A percentile compares a stretch with the other conserved stretches of the same genome.
These are phyloP conservation scores for Sanghuangporus baumii DNA, from an alignment of 1,284 basidiomycete species.

Conservation along the genomic window DNA sequence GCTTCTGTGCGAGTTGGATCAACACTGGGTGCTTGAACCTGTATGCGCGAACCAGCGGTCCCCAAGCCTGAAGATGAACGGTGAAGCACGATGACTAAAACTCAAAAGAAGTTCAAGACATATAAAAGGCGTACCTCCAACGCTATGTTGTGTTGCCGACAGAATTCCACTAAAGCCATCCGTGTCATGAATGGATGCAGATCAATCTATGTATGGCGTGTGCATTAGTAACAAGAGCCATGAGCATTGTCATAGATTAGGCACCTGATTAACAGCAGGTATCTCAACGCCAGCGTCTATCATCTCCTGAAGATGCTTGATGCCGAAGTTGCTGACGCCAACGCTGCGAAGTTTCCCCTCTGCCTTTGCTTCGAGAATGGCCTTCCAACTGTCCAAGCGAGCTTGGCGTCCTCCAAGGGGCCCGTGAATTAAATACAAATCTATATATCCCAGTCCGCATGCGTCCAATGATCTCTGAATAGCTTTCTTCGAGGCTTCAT, in stretches of 20 bases:
- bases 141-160: slow-evolving; percentile 38
- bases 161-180: slow-evolving; percentile 42
- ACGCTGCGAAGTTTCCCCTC: slow-evolving; percentile 45
- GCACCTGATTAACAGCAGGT: slow-evolving; percentile 47
- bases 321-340: slow-evolving; percentile 52
- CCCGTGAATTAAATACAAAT: slow-evolving; percentile 53
- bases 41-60: slow-evolving; percentile 44
- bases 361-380: slow-evolving; percentile 35
- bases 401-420: slow-evolving; percentile 33
- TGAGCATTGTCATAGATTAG: not conserved
- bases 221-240: not conserved
- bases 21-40: slow-evolving; percentile 46
- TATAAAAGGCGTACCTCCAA: slow-evolving; percentile 37
- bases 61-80: slow-evolving; percentile 43
- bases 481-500: slow-evolving; percentile 41
- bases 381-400: slow-evolving; percentile 38
- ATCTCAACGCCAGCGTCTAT: slow-evolving; percentile 32
- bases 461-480: slow-evolving; percentile 50
- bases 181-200: slow-evolving; percentile 55
- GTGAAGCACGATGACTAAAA: not conserved
- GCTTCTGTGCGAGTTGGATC: slow-evolving; percentile 39
- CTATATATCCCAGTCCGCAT: slow-evolving; percentile 46
- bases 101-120: slow-evolving; percentile 23
- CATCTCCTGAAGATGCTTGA: slow-evolving; percentile 46
- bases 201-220: slow-evolving; percentile 36